These are phyloP conservation scores for Mucor sp. DNA, from an alignment of 371 early-diverging fungal genomes.

Conservation along the genomic window DNA sequence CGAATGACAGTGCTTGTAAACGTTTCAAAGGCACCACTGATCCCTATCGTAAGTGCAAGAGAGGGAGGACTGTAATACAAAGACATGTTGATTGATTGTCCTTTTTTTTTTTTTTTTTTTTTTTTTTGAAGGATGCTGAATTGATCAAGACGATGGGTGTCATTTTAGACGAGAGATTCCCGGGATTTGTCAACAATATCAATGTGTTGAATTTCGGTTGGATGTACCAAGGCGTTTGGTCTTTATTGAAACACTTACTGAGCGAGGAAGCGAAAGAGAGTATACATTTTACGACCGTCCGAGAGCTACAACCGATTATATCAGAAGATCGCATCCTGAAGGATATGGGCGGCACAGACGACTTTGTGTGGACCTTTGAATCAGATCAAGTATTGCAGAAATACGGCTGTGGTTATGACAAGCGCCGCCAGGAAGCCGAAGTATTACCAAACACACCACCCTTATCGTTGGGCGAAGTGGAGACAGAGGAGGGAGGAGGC, in stretches of 20 bases:
- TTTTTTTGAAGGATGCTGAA: conserved; percentile 41
- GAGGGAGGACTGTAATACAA: background rate
- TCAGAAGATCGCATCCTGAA: conserved; percentile 24
- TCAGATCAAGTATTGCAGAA: conserved; percentile 30
- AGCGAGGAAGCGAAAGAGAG: conserved; percentile 38
- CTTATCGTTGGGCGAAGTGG: background rate
- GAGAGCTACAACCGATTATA: conserved; percentile 31
- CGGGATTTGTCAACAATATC: conserved; percentile 35
- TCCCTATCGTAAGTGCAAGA: conserved; percentile 34
- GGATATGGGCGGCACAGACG: conserved; percentile 43
- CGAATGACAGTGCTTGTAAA: conserved; percentile 42
- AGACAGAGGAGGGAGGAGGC: background rate
- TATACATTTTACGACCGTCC: conserved; percentile 33
- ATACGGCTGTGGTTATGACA: conserved; percentile 28
- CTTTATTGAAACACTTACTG: conserved; percentile 39
- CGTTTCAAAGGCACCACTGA: conserved; percentile 42
- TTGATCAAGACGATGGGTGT: conserved; percentile 29
- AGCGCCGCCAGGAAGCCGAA: background rate
- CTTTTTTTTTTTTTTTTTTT: too few relatives aligned
- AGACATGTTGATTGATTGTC: background rate
- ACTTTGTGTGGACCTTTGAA: conserved; percentile 39
- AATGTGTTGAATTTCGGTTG: conserved; percentile 51
- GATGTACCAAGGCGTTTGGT: conserved; percentile 53
- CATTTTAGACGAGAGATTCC: conserved; percentile 35
- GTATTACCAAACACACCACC: conserved; percentile 17